Base-by-base conservation (phyloP, 352 stramenopile species). In the Thalassiosira exigua region DNA sequence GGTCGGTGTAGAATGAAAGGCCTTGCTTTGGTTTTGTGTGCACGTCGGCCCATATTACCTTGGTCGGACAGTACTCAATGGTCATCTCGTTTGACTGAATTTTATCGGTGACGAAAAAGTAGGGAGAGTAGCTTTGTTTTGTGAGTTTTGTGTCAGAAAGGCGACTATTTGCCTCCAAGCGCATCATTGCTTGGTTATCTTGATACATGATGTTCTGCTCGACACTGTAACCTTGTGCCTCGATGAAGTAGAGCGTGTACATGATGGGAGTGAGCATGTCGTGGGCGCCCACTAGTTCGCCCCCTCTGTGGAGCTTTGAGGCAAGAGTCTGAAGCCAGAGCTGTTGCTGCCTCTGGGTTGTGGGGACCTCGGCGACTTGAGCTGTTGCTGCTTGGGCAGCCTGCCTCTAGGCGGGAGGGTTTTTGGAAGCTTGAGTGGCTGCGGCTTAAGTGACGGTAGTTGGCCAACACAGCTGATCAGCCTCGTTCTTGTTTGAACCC, bases 81-180 rank as follows among this genome's bases (percentile, higher is more conserved):
- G 32, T 26, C 1, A 80, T 12, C 24, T 80, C 53, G 7, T 33
- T 46, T 27, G 68, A 19, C 19, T 69, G 22, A 17, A 86, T 61
- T 4, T 48, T 64, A 46, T 86, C 66, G 14, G 39, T 73, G 42
- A 44, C 36, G 32, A 83, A 69, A 54, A 65, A 71, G 52, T 80
- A 62, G 30, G 36, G 41, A 30, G 73, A 59, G 4, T 81, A 59
- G 27, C 71, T 69, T 29, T 81, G 74, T n/a, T 73, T 58, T 19
- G 51, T 77, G 3, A 66, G 30, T 39, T 59, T 54, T 0, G 50
- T 44, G 32, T 24, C 30, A 4, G 50, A 73, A 1, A 73, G 41
- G 14, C 32, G 9, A 11, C 69, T 48, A 51, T 77, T 77, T 12
- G 50, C 22, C n/a, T 53, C 57, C 22, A 77, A 56, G 0, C 14